These are phyloP conservation scores for Citrus mangshanensis DNA, from an alignment of 345 rosid species.

Conservation along the genomic window DNA sequence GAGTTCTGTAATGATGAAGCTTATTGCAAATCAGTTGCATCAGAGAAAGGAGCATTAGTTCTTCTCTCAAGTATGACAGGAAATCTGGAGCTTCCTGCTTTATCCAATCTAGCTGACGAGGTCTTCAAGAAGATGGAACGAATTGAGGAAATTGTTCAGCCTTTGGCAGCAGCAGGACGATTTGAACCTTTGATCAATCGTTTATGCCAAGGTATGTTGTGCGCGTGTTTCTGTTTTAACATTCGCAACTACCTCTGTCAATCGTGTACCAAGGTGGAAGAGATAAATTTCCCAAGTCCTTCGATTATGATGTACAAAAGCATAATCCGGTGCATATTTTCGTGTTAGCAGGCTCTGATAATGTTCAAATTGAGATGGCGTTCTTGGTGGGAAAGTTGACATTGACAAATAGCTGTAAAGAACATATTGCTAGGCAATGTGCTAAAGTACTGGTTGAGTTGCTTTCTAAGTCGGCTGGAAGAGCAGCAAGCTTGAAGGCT, in stretches of 20 bases:
- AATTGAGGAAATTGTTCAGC: slow-evolving; percentile 28
- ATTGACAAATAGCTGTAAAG: slow-evolving; percentile 36
- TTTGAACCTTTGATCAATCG: slow-evolving; percentile 41
- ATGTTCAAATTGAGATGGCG: slow-evolving; percentile 40
- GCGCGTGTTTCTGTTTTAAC: background rate
- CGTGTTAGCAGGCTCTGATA: slow-evolving; percentile 33
- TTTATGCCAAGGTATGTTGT: slow-evolving; percentile 26
- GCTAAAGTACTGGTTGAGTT: slow-evolving; percentile 30
- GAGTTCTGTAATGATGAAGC: slow-evolving; percentile 36
- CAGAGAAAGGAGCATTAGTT: slow-evolving; percentile 44
- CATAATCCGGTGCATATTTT: background rate
- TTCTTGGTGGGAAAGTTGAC: slow-evolving; percentile 39
- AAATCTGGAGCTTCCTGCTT: slow-evolving; percentile 35
- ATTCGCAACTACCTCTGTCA: background rate
- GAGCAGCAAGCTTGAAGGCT: slow-evolving; percentile 33
- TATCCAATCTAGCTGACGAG: slow-evolving; percentile 41
- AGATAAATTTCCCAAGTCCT: background rate
- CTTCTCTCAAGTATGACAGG: slow-evolving; percentile 44
- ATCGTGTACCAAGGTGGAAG: background rate
- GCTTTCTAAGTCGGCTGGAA: slow-evolving; percentile 24
- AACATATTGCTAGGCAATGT: slow-evolving; percentile 34
- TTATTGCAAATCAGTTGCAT: slow-evolving; percentile 32
- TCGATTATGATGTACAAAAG: background rate
- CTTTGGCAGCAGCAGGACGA: slow-evolving; percentile 41
- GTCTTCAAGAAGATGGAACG: slow-evolving; percentile 33